These are phyloP conservation scores for Cystobasidiaceae sp. DNA, from an alignment of 1,284 basidiomycete species.

Conservation along the genomic window DNA sequence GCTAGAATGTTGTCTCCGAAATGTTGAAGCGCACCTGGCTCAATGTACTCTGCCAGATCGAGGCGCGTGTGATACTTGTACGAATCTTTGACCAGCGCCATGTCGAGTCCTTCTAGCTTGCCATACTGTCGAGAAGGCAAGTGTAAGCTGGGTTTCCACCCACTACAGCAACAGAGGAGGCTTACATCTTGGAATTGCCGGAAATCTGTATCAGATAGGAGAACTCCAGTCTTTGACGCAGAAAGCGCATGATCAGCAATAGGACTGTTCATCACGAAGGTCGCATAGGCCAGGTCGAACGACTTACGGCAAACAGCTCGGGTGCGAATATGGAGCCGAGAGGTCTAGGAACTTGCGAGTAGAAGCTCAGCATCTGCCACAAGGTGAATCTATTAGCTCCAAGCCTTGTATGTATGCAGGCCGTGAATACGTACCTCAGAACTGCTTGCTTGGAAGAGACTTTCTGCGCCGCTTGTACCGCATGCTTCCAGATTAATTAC, in stretches of 20 bases:
- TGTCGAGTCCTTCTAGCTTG: constrained; percentile 57
- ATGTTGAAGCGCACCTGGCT: constrained; percentile 72
- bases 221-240: constrained; percentile 61
- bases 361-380: constrained; percentile 75
- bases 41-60: constrained; percentile 73
- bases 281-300: background rate
- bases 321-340: constrained; percentile 88
- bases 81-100: constrained; percentile 87
- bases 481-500: constrained; percentile 92
- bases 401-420: background rate
- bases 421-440: constrained; percentile 52
- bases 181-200: constrained; percentile 68
- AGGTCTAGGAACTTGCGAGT: constrained; percentile 78
- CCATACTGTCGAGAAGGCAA: constrained; percentile 59
- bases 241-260: background rate
- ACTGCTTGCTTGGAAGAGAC: constrained; percentile 94
- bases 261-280: background rate
- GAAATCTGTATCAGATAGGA: constrained; percentile 92
- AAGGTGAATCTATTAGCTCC: background rate
- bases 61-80: constrained; percentile 56
- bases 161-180: background rate
- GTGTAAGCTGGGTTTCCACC: background rate
- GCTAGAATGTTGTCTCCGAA: constrained; percentile 88
- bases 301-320: constrained; percentile 68
- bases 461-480: constrained; percentile 77